Conservation (phyloP, 1,139 yeast species). For the Kurtzmaniella quercitrusa region DNA sequence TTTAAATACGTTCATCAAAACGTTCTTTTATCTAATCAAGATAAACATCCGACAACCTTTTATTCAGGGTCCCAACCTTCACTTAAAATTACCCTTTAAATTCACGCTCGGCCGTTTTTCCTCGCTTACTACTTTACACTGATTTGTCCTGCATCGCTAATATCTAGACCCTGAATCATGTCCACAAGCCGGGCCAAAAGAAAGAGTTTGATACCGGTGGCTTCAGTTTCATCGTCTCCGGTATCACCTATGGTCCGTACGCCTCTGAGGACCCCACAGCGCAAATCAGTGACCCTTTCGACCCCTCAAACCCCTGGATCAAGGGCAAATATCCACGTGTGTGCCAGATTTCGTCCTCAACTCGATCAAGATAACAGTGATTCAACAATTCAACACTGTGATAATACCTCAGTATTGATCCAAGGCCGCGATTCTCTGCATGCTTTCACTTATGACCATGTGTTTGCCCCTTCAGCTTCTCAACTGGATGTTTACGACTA, state of each 20-base stretch:
- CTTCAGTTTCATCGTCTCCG: not conserved
- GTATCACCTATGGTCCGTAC: not conserved
- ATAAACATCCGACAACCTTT: no score
- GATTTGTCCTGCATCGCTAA: not conserved
- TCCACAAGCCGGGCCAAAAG: not conserved
- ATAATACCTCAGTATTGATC: constrained; percentile 20
- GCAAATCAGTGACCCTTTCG: not conserved
- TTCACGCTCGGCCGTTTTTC: no score
- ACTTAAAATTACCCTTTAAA: no score
- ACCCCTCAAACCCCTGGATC: constrained; percentile 1
- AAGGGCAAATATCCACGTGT: constrained; percentile 50
- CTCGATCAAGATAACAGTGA: constrained; percentile 17
- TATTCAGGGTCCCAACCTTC: no score
- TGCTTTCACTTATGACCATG: constrained; percentile 62
- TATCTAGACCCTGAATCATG: not conserved
- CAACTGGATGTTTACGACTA: constrained; percentile 64
- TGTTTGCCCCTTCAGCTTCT: constrained; percentile 47
- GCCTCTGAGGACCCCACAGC: not conserved
- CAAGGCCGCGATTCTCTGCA: constrained; percentile 27
- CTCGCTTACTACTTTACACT: no score
- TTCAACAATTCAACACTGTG: constrained; percentile 8
- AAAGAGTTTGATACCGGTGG: not conserved
- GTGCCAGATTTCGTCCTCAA: constrained; percentile 62
- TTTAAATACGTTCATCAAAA: no score
- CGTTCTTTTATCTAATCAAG: no score